These are phyloP conservation scores for Magnusiomyces tetraspermus DNA, from an alignment of 1,139 yeast genomes.

Conservation along the genomic window DNA sequence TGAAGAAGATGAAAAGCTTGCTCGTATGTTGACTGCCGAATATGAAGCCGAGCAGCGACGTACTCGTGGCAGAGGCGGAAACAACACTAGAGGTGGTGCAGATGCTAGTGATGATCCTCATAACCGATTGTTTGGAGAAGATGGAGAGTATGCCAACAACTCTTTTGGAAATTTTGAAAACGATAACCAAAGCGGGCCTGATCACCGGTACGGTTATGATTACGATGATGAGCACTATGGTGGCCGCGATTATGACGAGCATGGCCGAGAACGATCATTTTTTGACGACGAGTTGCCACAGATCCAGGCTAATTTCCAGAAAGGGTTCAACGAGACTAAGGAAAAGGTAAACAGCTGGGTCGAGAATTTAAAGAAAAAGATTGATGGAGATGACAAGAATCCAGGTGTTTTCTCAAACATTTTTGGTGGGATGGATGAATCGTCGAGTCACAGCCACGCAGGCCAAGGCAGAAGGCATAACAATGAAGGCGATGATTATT, in stretches of 20 bases:
- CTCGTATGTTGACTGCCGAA: conserved; percentile 69
- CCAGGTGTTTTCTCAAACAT: conserved; percentile 21
- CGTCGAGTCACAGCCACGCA: conserved; percentile 8
- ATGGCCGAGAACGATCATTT: conserved; percentile 38
- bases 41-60: conserved; percentile 35
- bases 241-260: conserved; percentile 29
- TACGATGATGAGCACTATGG: too few species aligned
- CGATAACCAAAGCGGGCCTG: conserved; percentile 2
- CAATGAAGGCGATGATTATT: conserved; percentile 14
- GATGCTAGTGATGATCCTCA: conserved; percentile 5
- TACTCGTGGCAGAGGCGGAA: conserved; percentile 22
- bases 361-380: conserved; percentile 55
- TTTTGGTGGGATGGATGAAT: conserved; percentile 15
- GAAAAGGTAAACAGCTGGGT: conserved; percentile 77
- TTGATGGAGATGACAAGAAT: conserved; percentile 31
- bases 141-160: conserved; percentile 7
- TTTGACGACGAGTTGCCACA: conserved; percentile 56
- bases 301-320: conserved; percentile 57
- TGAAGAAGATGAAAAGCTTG: conserved; percentile 74
- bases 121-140: conserved; percentile 6
- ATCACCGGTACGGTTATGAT: conserved; percentile 1
- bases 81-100: conserved; percentile 14
- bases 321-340: conserved; percentile 79
- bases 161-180: conserved; percentile 7
- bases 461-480: conserved; percentile 1